These are phyloP conservation scores for Spathaspora sp. DNA, from an alignment of 805 yeast genomes.

Conservation along the genomic window DNA sequence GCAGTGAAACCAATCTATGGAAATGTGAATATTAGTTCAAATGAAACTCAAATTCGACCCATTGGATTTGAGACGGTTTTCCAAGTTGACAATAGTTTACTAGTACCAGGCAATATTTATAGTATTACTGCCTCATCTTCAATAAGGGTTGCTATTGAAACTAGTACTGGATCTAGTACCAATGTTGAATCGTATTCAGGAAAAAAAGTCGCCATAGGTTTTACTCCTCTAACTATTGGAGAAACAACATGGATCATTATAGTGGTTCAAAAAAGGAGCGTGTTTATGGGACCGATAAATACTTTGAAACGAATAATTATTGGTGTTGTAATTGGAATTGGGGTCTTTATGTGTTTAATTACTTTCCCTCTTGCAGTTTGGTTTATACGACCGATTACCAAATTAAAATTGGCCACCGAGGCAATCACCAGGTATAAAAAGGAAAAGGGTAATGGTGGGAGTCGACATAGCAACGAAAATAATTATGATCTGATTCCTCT, in stretches of 20 bases:
- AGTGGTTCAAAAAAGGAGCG: constrained; percentile 58
- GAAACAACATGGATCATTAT: constrained; percentile 65
- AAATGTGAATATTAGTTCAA: constrained; percentile 5
- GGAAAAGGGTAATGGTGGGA: neutral
- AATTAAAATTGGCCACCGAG: constrained; percentile 80
- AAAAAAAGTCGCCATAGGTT: constrained; percentile 32
- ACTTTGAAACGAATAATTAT: constrained; percentile 64
- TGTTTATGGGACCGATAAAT: constrained; percentile 60
- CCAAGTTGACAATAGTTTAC: constrained; percentile 14
- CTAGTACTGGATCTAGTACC: constrained; percentile 25
- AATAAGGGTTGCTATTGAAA: constrained; percentile 24
- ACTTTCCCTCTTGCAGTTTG: constrained; percentile 82
- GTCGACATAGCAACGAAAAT: neutral
- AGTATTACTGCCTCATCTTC: constrained; percentile 24
- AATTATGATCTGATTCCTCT: constrained; percentile 11
- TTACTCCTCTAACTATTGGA: constrained; percentile 20
- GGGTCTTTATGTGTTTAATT: constrained; percentile 66
- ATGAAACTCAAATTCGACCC: constrained; percentile 39
- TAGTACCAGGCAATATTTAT: constrained; percentile 21
- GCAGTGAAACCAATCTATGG: constrained; percentile 33
- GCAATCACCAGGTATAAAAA: constrained; percentile 48
- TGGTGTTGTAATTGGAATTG: constrained; percentile 77
- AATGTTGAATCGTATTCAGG: constrained; percentile 20
- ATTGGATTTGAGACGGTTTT: constrained; percentile 43
- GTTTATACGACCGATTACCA: constrained; percentile 79